Evolutionary conservation across 345 rosid species (phyloP).

Genomic region (Litchi chinensis): DNA sequence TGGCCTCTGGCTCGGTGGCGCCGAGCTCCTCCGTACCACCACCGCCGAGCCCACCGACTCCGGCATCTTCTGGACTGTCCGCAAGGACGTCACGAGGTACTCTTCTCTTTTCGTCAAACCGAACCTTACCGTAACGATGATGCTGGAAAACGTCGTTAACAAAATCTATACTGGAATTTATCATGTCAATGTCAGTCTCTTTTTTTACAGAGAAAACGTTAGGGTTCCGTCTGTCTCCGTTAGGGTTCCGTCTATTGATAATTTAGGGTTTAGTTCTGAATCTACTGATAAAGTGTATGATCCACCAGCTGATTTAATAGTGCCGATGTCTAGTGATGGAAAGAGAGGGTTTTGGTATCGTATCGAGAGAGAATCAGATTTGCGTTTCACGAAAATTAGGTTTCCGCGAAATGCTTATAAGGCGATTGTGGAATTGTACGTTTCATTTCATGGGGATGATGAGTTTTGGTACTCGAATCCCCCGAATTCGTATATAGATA

Average conservation of each 20-base stretch:
- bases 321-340: slow-evolving; percentile 51
- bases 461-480: slow-evolving; percentile 98
- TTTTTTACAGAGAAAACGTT: slow-evolving; percentile 48
- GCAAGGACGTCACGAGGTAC: slow-evolving; percentile 76
- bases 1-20: slow-evolving; percentile 83
- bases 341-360: slow-evolving; percentile 65
- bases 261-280: slow-evolving; percentile 14
- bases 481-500: slow-evolving; percentile 58
- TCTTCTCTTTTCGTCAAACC: slow-evolving; percentile 52
- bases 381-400: slow-evolving; percentile 42
- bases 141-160: slow-evolving; percentile 89
- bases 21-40: slow-evolving; percentile 87
- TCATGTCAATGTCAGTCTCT: slow-evolving; percentile 61
- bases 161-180: slow-evolving; percentile 70
- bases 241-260: slow-evolving; percentile 22
- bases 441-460: slow-evolving; percentile 80
- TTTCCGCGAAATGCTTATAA: slow-evolving; percentile 63
- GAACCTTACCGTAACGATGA: slow-evolving; percentile 58
- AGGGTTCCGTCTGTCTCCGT: slow-evolving; percentile 19
- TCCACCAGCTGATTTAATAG: slow-evolving; percentile 68
- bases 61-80: slow-evolving; percentile 80
- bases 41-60: slow-evolving; percentile 71
- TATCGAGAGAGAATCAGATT: slow-evolving; percentile 53
- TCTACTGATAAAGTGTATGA: slow-evolving; percentile 19
- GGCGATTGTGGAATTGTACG: slow-evolving; percentile 64